Percentiles rank a stretch among this genome's conserved stretches.
Evolutionary conservation across 148 eudicot species (phyloP).

Genomic region (Polygonum maritimum): DNA sequence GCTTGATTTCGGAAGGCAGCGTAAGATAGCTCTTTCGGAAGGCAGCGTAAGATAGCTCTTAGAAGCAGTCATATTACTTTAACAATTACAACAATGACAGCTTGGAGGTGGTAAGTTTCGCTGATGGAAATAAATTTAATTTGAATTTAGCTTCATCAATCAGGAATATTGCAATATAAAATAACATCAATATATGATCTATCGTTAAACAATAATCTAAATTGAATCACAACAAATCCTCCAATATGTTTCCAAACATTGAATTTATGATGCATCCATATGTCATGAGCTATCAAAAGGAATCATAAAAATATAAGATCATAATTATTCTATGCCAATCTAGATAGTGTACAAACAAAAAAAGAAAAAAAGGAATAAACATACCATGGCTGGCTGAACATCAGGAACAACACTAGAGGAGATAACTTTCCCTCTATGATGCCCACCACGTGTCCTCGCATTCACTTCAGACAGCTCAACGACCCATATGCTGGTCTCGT

Average conservation of each 20-base stretch:
- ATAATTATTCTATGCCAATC: background rate
- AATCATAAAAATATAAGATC: background rate
- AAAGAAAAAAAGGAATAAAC: background rate
- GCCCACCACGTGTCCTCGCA: constrained; percentile 62
- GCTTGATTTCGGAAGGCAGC: background rate
- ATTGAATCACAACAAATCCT: background rate
- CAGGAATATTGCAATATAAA: background rate
- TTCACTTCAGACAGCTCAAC: constrained; percentile 53
- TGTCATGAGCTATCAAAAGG: background rate
- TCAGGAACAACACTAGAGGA: constrained; percentile 42
- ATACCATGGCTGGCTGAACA: constrained; percentile 71
- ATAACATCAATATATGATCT: background rate
- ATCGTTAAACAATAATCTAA: background rate
- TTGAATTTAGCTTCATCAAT: background rate
- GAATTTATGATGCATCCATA: background rate
- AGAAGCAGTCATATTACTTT: background rate
- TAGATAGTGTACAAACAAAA: background rate
- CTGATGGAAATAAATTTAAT: background rate
- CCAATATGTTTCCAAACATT: background rate
- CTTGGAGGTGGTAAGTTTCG: background rate
- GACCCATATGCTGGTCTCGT: constrained; percentile 56
- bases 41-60: background rate
- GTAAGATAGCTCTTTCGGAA: background rate
- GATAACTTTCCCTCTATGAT: constrained; percentile 59
- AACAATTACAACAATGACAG: background rate